phyloP scores from a whole-genome alignment of 306 rosid genomes.

The Rosa chinensis region DNA sequence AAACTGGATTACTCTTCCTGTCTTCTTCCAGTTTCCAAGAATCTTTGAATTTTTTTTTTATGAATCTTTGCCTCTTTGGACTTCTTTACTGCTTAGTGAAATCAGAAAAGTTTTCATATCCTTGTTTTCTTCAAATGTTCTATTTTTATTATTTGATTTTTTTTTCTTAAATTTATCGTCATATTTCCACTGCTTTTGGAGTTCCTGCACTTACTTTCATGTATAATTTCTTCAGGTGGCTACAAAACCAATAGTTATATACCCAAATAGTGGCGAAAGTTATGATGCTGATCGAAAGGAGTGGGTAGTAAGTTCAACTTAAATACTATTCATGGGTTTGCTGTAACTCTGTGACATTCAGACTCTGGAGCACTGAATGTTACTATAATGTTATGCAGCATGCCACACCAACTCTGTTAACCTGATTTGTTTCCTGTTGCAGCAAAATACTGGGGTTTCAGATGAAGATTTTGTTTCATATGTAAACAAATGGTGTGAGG shows the following conservation, averaged over 20 bases:
- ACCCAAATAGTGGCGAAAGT: constrained; percentile 97
- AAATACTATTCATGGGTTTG: not conserved
- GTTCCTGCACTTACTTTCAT: not conserved
- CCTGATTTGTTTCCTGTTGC: constrained; percentile 12
- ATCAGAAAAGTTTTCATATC: not conserved
- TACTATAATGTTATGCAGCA: not conserved
- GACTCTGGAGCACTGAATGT: not conserved
- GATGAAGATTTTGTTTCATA: constrained; percentile 77
- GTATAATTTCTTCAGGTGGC: constrained; percentile 58
- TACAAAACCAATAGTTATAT: constrained; percentile 65
- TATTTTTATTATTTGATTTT: not conserved
- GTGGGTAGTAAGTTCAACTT: constrained; percentile 80
- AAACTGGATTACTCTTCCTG: not conserved
- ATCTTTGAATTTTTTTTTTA: not conserved
- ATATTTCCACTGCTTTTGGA: not conserved
- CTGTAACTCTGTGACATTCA: not conserved
- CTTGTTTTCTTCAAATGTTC: not conserved
- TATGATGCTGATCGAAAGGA: constrained; percentile 59
- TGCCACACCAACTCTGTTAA: not conserved
- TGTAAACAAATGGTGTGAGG: constrained; percentile 70
- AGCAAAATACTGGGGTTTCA: constrained; percentile 59
- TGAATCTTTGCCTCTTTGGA: not conserved
- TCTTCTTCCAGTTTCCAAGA: not conserved
- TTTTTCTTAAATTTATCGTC: not conserved
- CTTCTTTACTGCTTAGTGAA: not conserved